These are phyloP conservation scores for Perkinsus marinus DNA, from an alignment of 169 alveolate species.

Conservation along the genomic window DNA sequence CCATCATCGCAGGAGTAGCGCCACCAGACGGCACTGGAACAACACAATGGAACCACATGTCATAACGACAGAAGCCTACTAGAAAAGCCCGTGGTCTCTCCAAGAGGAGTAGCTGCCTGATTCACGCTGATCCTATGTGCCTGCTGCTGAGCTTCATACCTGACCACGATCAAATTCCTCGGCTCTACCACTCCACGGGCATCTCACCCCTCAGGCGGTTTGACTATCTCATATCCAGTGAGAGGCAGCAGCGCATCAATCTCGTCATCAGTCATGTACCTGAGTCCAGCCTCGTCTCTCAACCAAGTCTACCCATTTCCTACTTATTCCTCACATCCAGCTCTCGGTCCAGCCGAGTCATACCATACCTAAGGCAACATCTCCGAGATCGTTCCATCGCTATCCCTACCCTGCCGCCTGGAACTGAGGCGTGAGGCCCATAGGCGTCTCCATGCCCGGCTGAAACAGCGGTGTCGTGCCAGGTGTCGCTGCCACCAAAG, in stretches of 20 bases:
- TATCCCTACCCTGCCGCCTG: neutral
- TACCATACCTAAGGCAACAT: constrained; percentile 7
- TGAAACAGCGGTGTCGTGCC: neutral
- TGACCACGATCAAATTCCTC: constrained; percentile 19
- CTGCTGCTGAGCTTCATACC: constrained; percentile 6
- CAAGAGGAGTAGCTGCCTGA: constrained; percentile 35
- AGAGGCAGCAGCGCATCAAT: constrained; percentile 76
- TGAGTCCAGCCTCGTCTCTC: no score
- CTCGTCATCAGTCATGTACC: constrained; percentile 84
- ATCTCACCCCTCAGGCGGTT: constrained; percentile 71
- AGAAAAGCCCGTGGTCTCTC: constrained; percentile 46
- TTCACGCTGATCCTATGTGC: constrained; percentile 25
- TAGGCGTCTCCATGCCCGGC: constrained; percentile 17
- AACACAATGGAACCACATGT: constrained; percentile 1
- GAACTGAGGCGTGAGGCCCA: constrained; percentile 29
- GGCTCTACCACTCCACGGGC: no score
- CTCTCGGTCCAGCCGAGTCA: constrained; percentile 14
- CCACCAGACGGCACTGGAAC: constrained; percentile 6
- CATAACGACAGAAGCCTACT: constrained; percentile 43
- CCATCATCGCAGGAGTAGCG: constrained; percentile 14
- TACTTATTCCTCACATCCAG: constrained; percentile 37
- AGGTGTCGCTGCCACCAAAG: constrained; percentile 21
- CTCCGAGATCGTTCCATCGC: neutral
- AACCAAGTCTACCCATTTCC: neutral
- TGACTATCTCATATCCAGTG: constrained; percentile 75